Evolutionary conservation across 2,329 filamentous ascomycete genomes (phyloP).

Genomic region (Arthrobotrys sinensis): DNA sequence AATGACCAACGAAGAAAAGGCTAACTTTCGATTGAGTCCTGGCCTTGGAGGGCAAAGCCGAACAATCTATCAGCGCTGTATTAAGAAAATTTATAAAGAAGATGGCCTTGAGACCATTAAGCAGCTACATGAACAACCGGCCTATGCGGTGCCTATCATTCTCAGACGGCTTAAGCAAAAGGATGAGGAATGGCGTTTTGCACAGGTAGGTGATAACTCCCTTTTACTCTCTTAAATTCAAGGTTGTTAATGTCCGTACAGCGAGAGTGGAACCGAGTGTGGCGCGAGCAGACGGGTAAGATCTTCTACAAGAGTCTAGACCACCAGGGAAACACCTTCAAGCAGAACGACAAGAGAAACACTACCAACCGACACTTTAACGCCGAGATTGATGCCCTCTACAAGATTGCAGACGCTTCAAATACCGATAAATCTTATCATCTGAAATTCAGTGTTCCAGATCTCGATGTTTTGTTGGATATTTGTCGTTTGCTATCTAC

Average conservation of each 20-base stretch:
- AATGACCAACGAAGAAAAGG: slow-evolving; percentile 80
- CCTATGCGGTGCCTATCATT: slow-evolving; percentile 88
- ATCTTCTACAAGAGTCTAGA: slow-evolving; percentile 97
- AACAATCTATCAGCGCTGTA: slow-evolving; percentile 95
- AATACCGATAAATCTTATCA: slow-evolving; percentile 76
- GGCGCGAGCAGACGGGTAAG: slow-evolving; percentile 93
- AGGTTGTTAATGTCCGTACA: slow-evolving; percentile 66
- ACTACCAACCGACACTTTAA: slow-evolving; percentile 91
- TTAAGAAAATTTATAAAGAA: slow-evolving; percentile 95
- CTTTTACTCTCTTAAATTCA: background rate
- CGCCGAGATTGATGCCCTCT: slow-evolving; percentile 82
- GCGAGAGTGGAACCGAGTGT: slow-evolving; percentile 99
- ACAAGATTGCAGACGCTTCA: slow-evolving; percentile 73
- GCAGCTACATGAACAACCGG: slow-evolving; percentile 87
- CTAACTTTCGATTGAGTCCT: slow-evolving; percentile 82
- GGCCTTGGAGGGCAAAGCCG: slow-evolving; percentile 93
- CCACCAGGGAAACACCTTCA: slow-evolving; percentile 93
- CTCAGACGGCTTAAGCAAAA: slow-evolving; percentile 93
- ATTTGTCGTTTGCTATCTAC: slow-evolving; percentile 70
- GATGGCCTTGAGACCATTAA: slow-evolving; percentile 87
- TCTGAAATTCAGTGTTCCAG: slow-evolving; percentile 76
- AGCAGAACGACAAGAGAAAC: slow-evolving; percentile 89
- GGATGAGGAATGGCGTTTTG: slow-evolving; percentile 97
- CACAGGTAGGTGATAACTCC: slow-evolving; percentile 72
- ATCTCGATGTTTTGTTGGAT: slow-evolving; percentile 67